These are phyloP conservation scores for Dovyalis caffra DNA, from an alignment of 345 rosid genomes.

Conservation along the genomic window DNA sequence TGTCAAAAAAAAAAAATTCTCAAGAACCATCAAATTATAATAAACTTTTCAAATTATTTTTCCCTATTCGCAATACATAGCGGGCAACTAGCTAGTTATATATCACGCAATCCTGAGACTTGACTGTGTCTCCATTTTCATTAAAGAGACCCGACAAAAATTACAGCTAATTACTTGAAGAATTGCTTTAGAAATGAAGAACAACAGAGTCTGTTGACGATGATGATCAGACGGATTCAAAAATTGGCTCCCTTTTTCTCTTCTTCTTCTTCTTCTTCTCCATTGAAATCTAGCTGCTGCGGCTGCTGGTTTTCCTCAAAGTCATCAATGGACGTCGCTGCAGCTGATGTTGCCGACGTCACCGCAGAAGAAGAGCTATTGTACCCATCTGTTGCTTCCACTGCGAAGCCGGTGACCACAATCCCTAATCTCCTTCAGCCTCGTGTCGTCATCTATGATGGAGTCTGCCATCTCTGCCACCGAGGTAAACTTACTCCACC, in stretches of 20 bases:
- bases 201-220: neutral
- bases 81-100: too few species aligned
- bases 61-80: too few species aligned
- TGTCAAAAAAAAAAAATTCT: too few species aligned
- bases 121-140: too few species aligned
- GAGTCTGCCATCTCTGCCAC: conserved; percentile 97
- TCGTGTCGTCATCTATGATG: conserved; percentile 86
- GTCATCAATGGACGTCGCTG: conserved; percentile 27
- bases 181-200: too few species aligned
- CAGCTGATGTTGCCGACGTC: conserved; percentile 37
- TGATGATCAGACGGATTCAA: neutral
- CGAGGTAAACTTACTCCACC: conserved; percentile 44
- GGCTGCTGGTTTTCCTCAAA: too few species aligned
- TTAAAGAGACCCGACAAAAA: too few species aligned
- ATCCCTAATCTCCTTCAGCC: conserved; percentile 68
- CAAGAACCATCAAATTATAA: too few species aligned
- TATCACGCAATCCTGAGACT: too few species aligned
- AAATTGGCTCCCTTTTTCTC: neutral
- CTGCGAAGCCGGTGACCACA: conserved; percentile 28
- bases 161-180: too few species aligned
- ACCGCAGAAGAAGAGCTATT: conserved; percentile 29
- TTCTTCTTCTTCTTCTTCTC: neutral
- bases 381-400: conserved; percentile 36
- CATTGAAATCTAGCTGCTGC: conserved; percentile 10
- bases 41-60: too few species aligned